Conservation (phyloP, 2,329 filamentous ascomycete species). For the Colletotrichum sojae region DNA sequence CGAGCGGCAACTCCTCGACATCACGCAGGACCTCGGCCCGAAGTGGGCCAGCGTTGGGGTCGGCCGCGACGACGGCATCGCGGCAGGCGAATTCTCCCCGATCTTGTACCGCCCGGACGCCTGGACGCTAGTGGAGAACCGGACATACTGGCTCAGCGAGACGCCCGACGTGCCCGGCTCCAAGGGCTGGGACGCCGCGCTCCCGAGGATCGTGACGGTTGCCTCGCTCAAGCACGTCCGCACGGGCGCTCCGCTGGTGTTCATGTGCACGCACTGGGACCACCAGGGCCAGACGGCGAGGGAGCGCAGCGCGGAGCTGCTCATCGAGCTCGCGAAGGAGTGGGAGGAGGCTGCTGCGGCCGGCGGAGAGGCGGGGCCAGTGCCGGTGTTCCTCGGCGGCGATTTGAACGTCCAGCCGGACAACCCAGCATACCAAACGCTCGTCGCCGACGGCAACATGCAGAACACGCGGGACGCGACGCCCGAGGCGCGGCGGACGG, state of each 20-base stretch:
- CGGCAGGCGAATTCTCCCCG: slow-evolving; percentile 76
- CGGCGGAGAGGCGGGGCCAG: not conserved
- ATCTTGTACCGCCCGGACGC: slow-evolving; percentile 72
- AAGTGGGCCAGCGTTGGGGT: slow-evolving; percentile 69
- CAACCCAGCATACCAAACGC: slow-evolving; percentile 45
- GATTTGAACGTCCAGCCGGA: slow-evolving; percentile 50
- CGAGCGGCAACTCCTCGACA: slow-evolving; percentile 58
- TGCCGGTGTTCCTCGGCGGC: slow-evolving; percentile 50
- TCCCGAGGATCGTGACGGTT: slow-evolving; percentile 63
- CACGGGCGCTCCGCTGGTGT: slow-evolving; percentile 57
- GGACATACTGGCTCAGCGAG: slow-evolving; percentile 73
- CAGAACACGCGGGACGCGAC: slow-evolving; percentile 46
- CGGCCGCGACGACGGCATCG: slow-evolving; percentile 70
- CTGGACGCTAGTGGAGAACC: slow-evolving; percentile 66
- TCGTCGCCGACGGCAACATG: slow-evolving; percentile 44
- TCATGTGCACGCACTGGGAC: slow-evolving; percentile 69
- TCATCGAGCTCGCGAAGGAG: slow-evolving; percentile 51
- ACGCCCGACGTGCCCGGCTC: slow-evolving; percentile 69
- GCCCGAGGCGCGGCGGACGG: slow-evolving; percentile 43
- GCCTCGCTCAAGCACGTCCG: slow-evolving; percentile 58
- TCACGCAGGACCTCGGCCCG: slow-evolving; percentile 56
- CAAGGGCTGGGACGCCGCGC: slow-evolving; percentile 68
- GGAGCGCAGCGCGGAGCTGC: slow-evolving; percentile 55
- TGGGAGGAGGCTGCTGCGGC: slow-evolving; percentile 40
- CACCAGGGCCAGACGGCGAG: slow-evolving; percentile 59